A percentile compares a stretch with the other conserved stretches of the same genome.
Evolutionary conservation across 371 early-diverging fungal genomes (phyloP).

Genomic region (Saksenaea vasiformis): DNA sequence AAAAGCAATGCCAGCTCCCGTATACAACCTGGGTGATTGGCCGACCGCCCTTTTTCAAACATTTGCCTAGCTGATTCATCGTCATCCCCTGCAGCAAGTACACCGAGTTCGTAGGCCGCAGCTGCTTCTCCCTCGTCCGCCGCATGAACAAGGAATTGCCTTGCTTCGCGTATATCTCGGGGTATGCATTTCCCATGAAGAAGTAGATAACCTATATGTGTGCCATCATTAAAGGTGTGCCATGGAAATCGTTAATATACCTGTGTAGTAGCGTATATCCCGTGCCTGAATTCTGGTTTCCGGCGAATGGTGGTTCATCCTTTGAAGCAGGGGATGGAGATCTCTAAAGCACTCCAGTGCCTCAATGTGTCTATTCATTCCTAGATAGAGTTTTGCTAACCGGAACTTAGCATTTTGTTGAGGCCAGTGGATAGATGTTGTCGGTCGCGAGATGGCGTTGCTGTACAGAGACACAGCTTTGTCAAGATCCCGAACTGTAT

Average conservation of each 20-base stretch:
- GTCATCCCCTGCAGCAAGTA: conserved; percentile 12
- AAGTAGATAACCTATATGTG: conserved; percentile 17
- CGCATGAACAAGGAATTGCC: conserved; percentile 17
- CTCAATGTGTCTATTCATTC: conserved; percentile 1
- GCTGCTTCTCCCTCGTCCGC: conserved; percentile 17
- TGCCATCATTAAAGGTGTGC: not conserved
- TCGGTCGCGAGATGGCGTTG: conserved; percentile 1
- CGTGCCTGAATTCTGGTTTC: conserved; percentile 21
- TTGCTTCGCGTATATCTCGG: conserved; percentile 5
- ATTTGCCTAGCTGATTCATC: conserved; percentile 14
- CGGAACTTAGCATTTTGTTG: conserved; percentile 24
- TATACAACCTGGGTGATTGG: conserved; percentile 21
- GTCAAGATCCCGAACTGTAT: not conserved
- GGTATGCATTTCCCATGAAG: conserved; percentile 7
- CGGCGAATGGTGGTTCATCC: conserved; percentile 11
- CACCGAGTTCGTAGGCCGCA: conserved; percentile 23
- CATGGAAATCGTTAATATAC: not conserved
- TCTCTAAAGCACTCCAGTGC: conserved; percentile 10
- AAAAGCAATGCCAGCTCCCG: conserved; percentile 25
- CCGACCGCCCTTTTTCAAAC: conserved; percentile 16
- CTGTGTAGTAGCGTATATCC: conserved; percentile 21
- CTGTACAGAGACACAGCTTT: not conserved
- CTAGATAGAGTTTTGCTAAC: conserved; percentile 14
- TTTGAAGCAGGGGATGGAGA: conserved; percentile 5
- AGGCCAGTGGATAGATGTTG: conserved; percentile 21